Evolutionary conservation across 306 rosid species (phyloP), one percentile per base, ranked within the genome.

Genomic region (Vicia faba): DNA sequence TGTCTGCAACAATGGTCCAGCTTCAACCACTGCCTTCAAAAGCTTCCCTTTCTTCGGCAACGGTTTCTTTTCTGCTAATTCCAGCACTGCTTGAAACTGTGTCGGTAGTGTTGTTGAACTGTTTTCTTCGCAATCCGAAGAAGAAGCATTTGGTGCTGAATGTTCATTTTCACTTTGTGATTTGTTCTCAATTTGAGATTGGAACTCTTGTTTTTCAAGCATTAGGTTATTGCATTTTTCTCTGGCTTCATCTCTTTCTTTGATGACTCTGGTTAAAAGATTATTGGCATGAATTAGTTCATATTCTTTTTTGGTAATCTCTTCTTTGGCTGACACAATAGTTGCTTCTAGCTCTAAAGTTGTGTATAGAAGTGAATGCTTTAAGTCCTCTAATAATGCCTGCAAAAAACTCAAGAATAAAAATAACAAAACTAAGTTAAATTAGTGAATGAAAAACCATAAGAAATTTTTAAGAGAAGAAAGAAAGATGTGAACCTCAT

Each of bases 1-100:
- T 7, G 80, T 86, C 45, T 88, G 93, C 33, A 91, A 77, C 53
- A 91, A 81, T 6, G 97, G 97, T 18, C 97, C 97, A 5, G 97
- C 97, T 68, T 91, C 97, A 2, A 85, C 82, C 76, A 91, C 91
- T 35, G 97, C 97, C 69, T 83, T 83, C 29, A 91, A 69, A 8
- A 91, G 78, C 82, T 80, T 88, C 56, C 97, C 97, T 75, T 86
- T 91, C 70, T 86, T 91, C 8, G 97, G 96, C 79, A 91, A 59
- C 39, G 87, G 76, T 67, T 74, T 91, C 84, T 78, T 81, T 33
- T 73, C 73, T 2, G 70, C 84, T 20, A 80, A 72, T 13, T 81
- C 69, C 53, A 80, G 4, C 9, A 61, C 70, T 4, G 40, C 66
- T 45, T 71, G 74, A 5, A 85, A 63, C 40, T 49, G 28, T 64